Base-by-base conservation (phyloP, 345 rosid genomes). In the Psidium guajava region DNA sequence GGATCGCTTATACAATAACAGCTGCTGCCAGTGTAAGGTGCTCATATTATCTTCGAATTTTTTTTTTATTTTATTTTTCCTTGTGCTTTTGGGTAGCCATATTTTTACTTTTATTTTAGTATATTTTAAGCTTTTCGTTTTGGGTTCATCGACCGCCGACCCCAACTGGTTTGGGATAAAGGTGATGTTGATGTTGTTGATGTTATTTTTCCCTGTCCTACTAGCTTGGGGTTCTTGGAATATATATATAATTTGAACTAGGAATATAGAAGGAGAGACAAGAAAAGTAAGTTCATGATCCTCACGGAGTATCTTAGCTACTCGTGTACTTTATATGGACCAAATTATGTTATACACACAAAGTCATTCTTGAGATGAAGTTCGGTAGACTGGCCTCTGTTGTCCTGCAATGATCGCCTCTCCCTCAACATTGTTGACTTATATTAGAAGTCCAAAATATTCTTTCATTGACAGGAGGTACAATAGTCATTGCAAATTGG, bases 11-110 rank as follows among this genome's bases (percentile, higher is more conserved):
- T 82, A 86, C 86, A 36, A 87, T 93, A 52, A 91, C 96, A 28
- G 84, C 93, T 61, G 91, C 93, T 69, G 84, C 69, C 83, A 91
- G 95, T 87, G 56, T 92, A 88, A 90, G 90, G 94, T 93, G 82
- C 87, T 40, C 28, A 47, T 84, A 32, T 81, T 11, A 24, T 6
- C 61, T 25, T 59, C 25, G 5, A 49, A 82, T n/a, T n/a, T 32
- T 36, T 51, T 6, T 55, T 69, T 28, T 16, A 24, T 47, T 50
- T 56, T 20, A 20, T 69, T 32, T 27, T 42, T 83, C 11, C 52
- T 18, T 56, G 44, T n/a, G n/a, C n/a, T n/a, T n/a, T n/a, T n/a
- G n/a, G n/a, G n/a, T n/a, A n/a, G n/a, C n/a, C n/a, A n/a, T n/a
- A n/a, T n/a, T n/a, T n/a, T n/a, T n/a, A n/a, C n/a, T n/a, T n/a